These are phyloP conservation scores for Colletotrichum musicola DNA, from an alignment of 2,329 filamentous ascomycete species.

Conservation along the genomic window DNA sequence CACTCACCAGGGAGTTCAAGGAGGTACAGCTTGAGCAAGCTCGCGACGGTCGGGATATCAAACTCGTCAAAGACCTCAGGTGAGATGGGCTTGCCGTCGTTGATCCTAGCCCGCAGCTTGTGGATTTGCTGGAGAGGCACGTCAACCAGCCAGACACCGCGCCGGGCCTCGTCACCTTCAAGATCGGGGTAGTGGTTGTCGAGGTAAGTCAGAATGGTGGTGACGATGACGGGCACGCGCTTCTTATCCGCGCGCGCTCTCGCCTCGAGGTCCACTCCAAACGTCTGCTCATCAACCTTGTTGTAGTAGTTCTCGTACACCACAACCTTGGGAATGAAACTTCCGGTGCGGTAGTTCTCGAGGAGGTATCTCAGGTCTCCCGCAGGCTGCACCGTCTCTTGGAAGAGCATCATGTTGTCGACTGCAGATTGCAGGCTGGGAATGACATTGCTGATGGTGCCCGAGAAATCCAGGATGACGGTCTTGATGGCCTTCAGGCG, in stretches of 20 bases:
- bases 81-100: slow-evolving; percentile 85
- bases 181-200: slow-evolving; percentile 98
- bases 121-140: slow-evolving; percentile 89
- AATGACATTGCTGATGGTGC: slow-evolving; percentile 97
- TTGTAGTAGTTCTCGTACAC: slow-evolving; percentile 99
- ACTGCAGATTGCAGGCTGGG: slow-evolving; percentile 95
- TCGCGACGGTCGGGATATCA: slow-evolving; percentile 94
- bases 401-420: slow-evolving; percentile 98
- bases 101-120: slow-evolving; percentile 83
- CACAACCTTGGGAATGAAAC: slow-evolving; percentile 89
- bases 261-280: slow-evolving; percentile 97
- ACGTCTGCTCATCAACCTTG: slow-evolving; percentile 96
- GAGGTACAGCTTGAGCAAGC: slow-evolving; percentile 92
- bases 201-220: slow-evolving; percentile 92
- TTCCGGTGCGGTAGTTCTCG: slow-evolving; percentile 96
- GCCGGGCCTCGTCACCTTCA: slow-evolving; percentile 92
- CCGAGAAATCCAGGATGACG: slow-evolving; percentile 96
- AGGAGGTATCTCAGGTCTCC: slow-evolving; percentile 93
- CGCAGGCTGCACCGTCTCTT: slow-evolving; percentile 95
- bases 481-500: slow-evolving; percentile 98
- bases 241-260: slow-evolving; percentile 94
- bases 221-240: slow-evolving; percentile 92
- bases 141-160: slow-evolving; percentile 94
- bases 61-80: slow-evolving; percentile 85
- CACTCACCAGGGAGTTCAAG: slow-evolving; percentile 89